Conservation (phyloP, 2,329 filamentous ascomycete genomes). For the Xylariales sp. region DNA sequence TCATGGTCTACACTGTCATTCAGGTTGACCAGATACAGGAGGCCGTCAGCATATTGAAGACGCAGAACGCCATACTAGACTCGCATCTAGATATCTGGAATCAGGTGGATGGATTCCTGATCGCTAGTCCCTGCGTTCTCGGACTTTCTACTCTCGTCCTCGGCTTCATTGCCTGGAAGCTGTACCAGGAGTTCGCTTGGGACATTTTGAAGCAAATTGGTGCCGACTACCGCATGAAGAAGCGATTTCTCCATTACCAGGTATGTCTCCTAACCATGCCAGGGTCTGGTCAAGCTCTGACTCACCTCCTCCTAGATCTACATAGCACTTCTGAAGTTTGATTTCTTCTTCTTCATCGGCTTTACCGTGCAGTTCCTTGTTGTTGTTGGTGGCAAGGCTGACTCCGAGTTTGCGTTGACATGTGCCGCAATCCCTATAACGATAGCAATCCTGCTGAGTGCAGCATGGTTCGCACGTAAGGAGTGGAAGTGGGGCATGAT, state of each 20-base stretch:
- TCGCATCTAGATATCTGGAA: conserved; percentile 62
- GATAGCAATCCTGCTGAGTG: conserved; percentile 78
- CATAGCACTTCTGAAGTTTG: conserved; percentile 95
- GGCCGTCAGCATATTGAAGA: conserved; percentile 56
- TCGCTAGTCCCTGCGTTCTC: conserved; percentile 82
- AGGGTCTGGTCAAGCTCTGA: background rate
- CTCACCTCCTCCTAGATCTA: conserved; percentile 65
- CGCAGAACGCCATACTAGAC: conserved; percentile 37
- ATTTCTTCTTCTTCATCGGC: conserved; percentile 99
- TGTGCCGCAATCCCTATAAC: conserved; percentile 88
- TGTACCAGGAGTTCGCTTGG: conserved; percentile 98
- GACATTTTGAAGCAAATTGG: conserved; percentile 99
- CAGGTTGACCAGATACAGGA: conserved; percentile 86
- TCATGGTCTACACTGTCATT: conserved; percentile 88
- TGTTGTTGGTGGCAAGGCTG: conserved; percentile 67
- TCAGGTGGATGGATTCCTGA: conserved; percentile 67
- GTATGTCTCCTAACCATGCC: conserved; percentile 43
- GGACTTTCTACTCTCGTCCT: conserved; percentile 69
- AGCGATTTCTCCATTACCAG: conserved; percentile 94
- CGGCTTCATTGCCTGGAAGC: conserved; percentile 80
- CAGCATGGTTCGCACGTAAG: conserved; percentile 77
- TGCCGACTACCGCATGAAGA: conserved; percentile 93
- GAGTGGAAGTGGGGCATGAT: conserved; percentile 79
- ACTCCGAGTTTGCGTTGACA: conserved; percentile 79
- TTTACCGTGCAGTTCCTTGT: conserved; percentile 98